Evolutionary conservation across 2,329 filamentous ascomycete genomes (phyloP).

Genomic region (Fusarium keratoplasticum): DNA sequence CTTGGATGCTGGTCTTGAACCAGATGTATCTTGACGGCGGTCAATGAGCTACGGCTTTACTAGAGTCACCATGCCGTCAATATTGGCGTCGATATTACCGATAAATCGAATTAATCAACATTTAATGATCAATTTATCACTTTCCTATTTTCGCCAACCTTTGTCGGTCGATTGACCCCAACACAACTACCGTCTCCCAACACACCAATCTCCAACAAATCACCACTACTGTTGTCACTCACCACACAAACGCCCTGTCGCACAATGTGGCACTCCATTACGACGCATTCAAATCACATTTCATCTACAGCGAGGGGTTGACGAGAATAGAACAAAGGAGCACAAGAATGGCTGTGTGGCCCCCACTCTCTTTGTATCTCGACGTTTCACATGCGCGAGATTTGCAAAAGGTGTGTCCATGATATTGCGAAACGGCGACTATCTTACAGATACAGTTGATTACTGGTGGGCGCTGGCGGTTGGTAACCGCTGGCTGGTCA

Average conservation of each 20-base stretch:
- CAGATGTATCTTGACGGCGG: neutral
- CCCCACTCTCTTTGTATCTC: slow-evolving; percentile 7
- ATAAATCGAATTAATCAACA: neutral
- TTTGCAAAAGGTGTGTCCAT: slow-evolving; percentile 10
- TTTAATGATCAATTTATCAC: slow-evolving; percentile 5
- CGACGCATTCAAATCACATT: slow-evolving; percentile 28
- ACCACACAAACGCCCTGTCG: slow-evolving; percentile 25
- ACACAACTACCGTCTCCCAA: slow-evolving; percentile 10
- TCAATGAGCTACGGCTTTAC: neutral
- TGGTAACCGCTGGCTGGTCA: slow-evolving; percentile 29
- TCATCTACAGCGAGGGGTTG: slow-evolving; percentile 26
- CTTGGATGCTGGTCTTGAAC: neutral
- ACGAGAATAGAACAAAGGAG: slow-evolving; percentile 30
- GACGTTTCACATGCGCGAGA: slow-evolving; percentile 32
- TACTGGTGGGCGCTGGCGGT: slow-evolving; percentile 16
- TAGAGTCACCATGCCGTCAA: neutral
- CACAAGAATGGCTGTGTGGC: slow-evolving; percentile 20
- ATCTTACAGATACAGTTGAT: slow-evolving; percentile 5
- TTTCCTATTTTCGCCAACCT: neutral
- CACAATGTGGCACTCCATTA: slow-evolving; percentile 34
- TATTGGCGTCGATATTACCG: neutral
- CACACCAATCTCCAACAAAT: slow-evolving; percentile 11
- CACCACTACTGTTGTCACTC: slow-evolving; percentile 6
- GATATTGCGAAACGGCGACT: slow-evolving; percentile 16
- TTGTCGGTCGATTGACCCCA: neutral